These are phyloP conservation scores for Canavalia gladiata DNA, from an alignment of 306 rosid genomes.

Conservation along the genomic window DNA sequence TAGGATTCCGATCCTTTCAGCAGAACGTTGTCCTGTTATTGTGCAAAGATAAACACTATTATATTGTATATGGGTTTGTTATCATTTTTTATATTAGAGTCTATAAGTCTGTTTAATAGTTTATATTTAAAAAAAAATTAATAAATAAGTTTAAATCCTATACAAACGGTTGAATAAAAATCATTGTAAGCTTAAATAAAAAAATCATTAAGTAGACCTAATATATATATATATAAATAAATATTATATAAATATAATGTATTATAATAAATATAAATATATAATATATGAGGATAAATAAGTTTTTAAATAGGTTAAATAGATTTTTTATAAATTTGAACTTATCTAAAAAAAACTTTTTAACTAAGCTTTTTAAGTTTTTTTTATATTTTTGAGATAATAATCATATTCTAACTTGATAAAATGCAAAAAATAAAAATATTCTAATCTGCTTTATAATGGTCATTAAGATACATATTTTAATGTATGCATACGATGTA, in stretches of 20 bases:
- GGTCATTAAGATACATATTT: neutral
- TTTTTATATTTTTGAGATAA: neutral
- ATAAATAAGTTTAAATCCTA: no score
- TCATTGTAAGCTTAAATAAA: no score
- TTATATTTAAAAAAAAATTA: slow-evolving; percentile 11
- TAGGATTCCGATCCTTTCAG: neutral
- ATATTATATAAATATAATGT: no score
- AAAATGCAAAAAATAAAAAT: slow-evolving; percentile 14
- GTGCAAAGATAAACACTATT: neutral
- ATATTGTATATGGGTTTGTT: no score
- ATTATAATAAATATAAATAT: no score
- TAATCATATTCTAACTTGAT: neutral
- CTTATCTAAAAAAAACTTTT: neutral
- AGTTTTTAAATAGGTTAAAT: no score
- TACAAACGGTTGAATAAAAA: no score
- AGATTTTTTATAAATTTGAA: neutral
- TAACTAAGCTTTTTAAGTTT: no score
- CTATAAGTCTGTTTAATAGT: slow-evolving; percentile 17
- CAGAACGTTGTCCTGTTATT: neutral
- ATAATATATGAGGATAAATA: no score
- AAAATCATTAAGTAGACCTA: no score
- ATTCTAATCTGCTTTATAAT: neutral
- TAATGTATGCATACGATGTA: neutral
- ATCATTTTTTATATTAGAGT: no score
- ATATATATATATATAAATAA: no score